phyloP scores from a whole-genome alignment of 75 land plant species.

The Picea glauca region DNA sequence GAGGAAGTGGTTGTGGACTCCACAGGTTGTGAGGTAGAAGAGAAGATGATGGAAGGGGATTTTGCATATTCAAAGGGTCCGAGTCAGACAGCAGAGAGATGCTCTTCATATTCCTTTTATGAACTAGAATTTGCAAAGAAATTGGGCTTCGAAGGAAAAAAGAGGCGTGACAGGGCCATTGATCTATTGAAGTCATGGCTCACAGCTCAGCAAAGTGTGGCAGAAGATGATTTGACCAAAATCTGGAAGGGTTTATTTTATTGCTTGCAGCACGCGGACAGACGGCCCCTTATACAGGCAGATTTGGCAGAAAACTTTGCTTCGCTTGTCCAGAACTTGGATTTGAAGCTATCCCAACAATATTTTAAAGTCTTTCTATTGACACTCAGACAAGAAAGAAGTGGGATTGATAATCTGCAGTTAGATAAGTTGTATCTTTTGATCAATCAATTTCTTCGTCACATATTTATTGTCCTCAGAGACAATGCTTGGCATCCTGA shows the following conservation, averaged over 20 bases:
- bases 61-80: not conserved
- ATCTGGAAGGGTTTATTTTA: constrained; percentile 52
- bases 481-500: constrained; percentile 27
- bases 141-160: constrained; percentile 29
- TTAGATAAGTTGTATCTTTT: constrained; percentile 36
- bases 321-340: constrained; percentile 21
- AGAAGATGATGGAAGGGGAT: not conserved
- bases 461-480: constrained; percentile 27
- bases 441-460: constrained; percentile 23
- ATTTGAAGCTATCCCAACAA: constrained; percentile 20
- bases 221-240: constrained; percentile 37
- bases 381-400: constrained; percentile 33
- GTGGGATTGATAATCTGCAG: constrained; percentile 26
- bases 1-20: not conserved
- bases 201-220: constrained; percentile 24
- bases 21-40: not conserved
- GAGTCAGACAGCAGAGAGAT: not conserved
- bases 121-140: constrained; percentile 18
- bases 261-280: constrained; percentile 39
- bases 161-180: constrained; percentile 36
- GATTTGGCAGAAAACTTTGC: constrained; percentile 27
- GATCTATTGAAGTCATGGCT: constrained; percentile 37
- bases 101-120: not conserved
- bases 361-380: constrained; percentile 34
- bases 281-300: constrained; percentile 26